Percentiles rank a stretch among this genome's conserved stretches.
These are phyloP conservation scores for Wickerhamiella domercqiae DNA, from an alignment of 805 yeast genomes.

Conservation along the genomic window DNA sequence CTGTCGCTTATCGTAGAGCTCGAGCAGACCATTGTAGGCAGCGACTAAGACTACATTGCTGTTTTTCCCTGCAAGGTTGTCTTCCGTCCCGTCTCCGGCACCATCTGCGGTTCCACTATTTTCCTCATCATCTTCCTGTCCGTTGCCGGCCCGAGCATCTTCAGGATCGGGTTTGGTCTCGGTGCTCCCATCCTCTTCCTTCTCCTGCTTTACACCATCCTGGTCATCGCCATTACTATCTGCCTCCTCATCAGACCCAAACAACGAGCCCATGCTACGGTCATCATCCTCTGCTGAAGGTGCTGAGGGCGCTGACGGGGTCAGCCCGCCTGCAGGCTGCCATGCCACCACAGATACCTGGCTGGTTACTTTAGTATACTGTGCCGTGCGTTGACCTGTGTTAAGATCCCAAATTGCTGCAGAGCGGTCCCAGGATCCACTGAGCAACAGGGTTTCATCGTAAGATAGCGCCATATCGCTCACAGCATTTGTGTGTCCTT, in stretches of 20 bases:
- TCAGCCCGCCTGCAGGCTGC: conserved; percentile 24
- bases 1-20: conserved; percentile 67
- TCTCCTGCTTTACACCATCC: conserved; percentile 18
- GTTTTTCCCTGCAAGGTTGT: no score
- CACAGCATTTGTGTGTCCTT: conserved; percentile 57
- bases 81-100: no score
- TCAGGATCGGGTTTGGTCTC: not conserved
- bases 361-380: conserved; percentile 47
- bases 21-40: conserved; percentile 66
- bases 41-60: conserved; percentile 58
- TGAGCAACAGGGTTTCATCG: conserved; percentile 46
- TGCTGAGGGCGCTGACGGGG: conserved; percentile 5
- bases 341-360: conserved; percentile 66
- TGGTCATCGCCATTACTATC: conserved; percentile 33
- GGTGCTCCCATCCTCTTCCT: conserved; percentile 12
- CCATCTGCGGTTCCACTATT: not conserved
- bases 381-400: conserved; percentile 39
- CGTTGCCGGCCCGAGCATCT: conserved; percentile 23
- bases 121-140: conserved; percentile 1
- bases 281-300: conserved; percentile 13
- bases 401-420: conserved; percentile 76
- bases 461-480: conserved; percentile 52
- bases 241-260: conserved; percentile 15
- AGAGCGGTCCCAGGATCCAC: conserved; percentile 85
- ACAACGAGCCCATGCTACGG: conserved; percentile 2